Evolutionary conservation across 1,284 basidiomycete species (phyloP).

Genomic region (Malassezia pachydermatis): DNA sequence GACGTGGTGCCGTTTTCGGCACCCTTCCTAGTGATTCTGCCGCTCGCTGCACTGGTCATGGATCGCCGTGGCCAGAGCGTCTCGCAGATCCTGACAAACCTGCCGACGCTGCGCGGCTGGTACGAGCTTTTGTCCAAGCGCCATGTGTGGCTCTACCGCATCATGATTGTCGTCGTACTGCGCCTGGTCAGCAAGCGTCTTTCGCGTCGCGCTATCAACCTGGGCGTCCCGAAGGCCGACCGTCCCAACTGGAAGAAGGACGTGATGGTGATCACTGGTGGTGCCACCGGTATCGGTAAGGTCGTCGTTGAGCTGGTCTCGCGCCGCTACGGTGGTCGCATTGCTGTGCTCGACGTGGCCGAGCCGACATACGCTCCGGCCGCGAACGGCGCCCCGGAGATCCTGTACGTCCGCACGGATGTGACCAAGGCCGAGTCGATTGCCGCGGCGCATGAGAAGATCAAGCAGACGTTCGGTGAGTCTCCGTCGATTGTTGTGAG

Average conservation of each 20-base stretch:
- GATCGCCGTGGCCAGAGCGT: slow-evolving; percentile 20
- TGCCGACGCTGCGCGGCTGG: slow-evolving; percentile 1
- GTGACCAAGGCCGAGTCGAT: slow-evolving; percentile 35
- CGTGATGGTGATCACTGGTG: slow-evolving; percentile 44
- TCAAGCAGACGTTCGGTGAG: slow-evolving; percentile 30
- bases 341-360: slow-evolving; percentile 45
- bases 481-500: slow-evolving; percentile 33
- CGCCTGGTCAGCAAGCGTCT: slow-evolving; percentile 27
- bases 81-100: slow-evolving; percentile 2
- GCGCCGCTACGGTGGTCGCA: slow-evolving; percentile 27
- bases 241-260: slow-evolving; percentile 36
- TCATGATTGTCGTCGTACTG: slow-evolving; percentile 28
- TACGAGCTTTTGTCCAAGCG: slow-evolving; percentile 23
- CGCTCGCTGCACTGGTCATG: slow-evolving; percentile 25
- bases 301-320: slow-evolving; percentile 38
- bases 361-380: slow-evolving; percentile 35
- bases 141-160: slow-evolving; percentile 31
- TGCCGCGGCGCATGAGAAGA: slow-evolving; percentile 28
- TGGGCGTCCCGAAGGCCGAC: slow-evolving; percentile 27
- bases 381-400: slow-evolving; percentile 31
- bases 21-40: slow-evolving; percentile 32
- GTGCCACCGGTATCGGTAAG: slow-evolving; percentile 44
- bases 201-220: slow-evolving; percentile 35
- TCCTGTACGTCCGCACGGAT: slow-evolving; percentile 44
- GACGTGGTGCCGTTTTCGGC: slow-evolving; percentile 30